A percentile compares a stretch with the other conserved stretches of the same genome.
phyloP scores from a whole-genome alignment of 805 yeast species.

The Wickerhamiella brachini region DNA sequence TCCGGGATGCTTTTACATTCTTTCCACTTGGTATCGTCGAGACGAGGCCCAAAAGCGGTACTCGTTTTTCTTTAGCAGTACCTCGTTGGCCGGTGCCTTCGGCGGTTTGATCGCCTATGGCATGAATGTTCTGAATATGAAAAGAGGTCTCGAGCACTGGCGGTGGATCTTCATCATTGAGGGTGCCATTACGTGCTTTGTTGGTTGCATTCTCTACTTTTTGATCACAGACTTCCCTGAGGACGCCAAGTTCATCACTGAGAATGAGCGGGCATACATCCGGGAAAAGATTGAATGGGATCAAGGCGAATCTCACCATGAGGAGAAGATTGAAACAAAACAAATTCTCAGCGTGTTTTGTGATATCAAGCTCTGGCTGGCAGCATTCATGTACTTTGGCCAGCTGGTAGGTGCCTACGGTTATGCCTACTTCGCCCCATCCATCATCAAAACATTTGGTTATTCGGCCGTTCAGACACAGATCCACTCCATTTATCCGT shows the following conservation, averaged over 20 bases:
- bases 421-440: conserved; percentile 62
- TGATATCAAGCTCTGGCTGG: conserved; percentile 44
- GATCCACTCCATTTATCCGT: conserved; percentile 73
- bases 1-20: conserved; percentile 60
- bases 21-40: conserved; percentile 51
- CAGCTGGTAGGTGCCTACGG: conserved; percentile 58
- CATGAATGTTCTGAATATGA: conserved; percentile 39
- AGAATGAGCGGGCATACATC: conserved; percentile 40
- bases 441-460: conserved; percentile 47
- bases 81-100: conserved; percentile 67
- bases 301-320: conserved; percentile 36
- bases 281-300: conserved; percentile 47
- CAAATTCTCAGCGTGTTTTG: conserved; percentile 40
- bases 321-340: conserved; percentile 31
- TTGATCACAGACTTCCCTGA: conserved; percentile 62
- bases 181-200: conserved; percentile 27
- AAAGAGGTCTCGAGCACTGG: conserved; percentile 33
- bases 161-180: conserved; percentile 44
- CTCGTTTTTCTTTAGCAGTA: conserved; percentile 54
- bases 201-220: conserved; percentile 30
- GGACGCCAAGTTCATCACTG: conserved; percentile 39
- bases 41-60: conserved; percentile 56
- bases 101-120: conserved; percentile 62
- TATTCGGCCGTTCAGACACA: conserved; percentile 63
- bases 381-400: conserved; percentile 51